These are phyloP conservation scores for Podaxis rugospora DNA, from an alignment of 768 basidiomycete species.

Conservation along the genomic window DNA sequence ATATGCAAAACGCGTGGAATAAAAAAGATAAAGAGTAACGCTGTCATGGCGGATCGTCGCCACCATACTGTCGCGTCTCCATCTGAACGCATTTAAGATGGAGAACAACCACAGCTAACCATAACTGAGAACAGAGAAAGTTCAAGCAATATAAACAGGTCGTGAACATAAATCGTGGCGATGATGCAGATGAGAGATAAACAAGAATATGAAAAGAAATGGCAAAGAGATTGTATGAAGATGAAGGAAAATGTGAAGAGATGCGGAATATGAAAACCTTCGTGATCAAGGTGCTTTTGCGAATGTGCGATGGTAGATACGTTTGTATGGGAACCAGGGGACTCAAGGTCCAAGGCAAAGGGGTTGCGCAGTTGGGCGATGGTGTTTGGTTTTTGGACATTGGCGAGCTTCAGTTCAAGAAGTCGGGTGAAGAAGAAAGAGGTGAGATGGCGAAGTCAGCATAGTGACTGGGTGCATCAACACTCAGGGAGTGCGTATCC, in stretches of 20 bases:
- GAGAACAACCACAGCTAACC: not conserved
- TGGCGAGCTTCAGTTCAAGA: conserved; percentile 39
- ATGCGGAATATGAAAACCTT: conserved; percentile 11
- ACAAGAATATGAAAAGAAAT: conserved; percentile 11
- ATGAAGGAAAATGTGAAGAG: conserved; percentile 19
- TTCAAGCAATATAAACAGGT: conserved; percentile 16
- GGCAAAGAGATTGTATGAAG: conserved; percentile 17
- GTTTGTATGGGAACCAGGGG: not conserved
- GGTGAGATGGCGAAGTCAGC: conserved; percentile 36
- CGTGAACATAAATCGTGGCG: conserved; percentile 13
- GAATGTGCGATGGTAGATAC: not conserved
- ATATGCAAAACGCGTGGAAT: conserved; percentile 11
- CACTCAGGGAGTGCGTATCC: conserved; percentile 30
- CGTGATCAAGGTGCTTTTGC: not conserved
- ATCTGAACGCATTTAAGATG: not conserved
- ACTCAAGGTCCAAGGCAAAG: conserved; percentile 6
- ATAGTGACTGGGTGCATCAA: conserved; percentile 27
- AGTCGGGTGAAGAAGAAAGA: conserved; percentile 41
- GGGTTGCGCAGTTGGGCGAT: conserved; percentile 2
- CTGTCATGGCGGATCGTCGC: conserved; percentile 11
- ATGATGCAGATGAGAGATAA: conserved; percentile 13
- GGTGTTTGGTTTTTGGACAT: conserved; percentile 9
- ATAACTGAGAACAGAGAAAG: conserved; percentile 2
- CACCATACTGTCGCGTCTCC: conserved; percentile 1
- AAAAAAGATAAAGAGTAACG: conserved; percentile 13